These are phyloP conservation scores for Zygosaccharomyces bailii DNA, from an alignment of 805 yeast species.

Conservation along the genomic window DNA sequence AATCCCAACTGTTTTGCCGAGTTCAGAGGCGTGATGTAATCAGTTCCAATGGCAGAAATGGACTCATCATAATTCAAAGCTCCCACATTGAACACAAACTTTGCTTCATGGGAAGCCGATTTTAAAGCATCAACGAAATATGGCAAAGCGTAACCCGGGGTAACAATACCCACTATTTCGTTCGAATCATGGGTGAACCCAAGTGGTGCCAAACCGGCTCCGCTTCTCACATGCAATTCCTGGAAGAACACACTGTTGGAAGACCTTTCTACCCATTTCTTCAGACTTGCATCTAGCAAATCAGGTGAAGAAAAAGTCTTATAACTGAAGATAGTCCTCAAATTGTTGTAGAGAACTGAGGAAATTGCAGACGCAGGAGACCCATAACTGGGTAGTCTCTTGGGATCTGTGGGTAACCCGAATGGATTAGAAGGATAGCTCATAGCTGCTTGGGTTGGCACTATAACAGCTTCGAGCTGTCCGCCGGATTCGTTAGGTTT, in stretches of 20 bases:
- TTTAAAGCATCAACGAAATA: slow-evolving; percentile 62
- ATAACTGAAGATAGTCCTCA: slow-evolving; percentile 62
- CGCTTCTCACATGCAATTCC: slow-evolving; percentile 68
- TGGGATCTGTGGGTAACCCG: slow-evolving; percentile 59
- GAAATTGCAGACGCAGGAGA: slow-evolving; percentile 53
- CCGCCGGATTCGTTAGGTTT: neutral
- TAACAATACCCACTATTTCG: slow-evolving; percentile 43
- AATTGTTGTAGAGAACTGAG: slow-evolving; percentile 51
- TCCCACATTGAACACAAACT: slow-evolving; percentile 69
- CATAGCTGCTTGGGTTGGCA: neutral
- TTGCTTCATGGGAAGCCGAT: slow-evolving; percentile 39
- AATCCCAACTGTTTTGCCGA: slow-evolving; percentile 61
- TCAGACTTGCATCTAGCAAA: slow-evolving; percentile 55
- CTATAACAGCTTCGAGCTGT: neutral
- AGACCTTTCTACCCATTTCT: slow-evolving; percentile 50
- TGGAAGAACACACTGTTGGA: slow-evolving; percentile 20
- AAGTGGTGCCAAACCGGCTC: slow-evolving; percentile 74
- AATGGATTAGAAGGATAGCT: slow-evolving; percentile 47
- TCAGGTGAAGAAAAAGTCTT: slow-evolving; percentile 61
- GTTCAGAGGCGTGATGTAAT: slow-evolving; percentile 58
- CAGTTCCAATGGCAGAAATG: slow-evolving; percentile 53
- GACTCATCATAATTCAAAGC: slow-evolving; percentile 66
- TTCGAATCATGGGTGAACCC: slow-evolving; percentile 53
- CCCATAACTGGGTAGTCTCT: slow-evolving; percentile 47
- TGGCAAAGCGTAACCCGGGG: slow-evolving; percentile 64